Conservation (phyloP, 257 asterid species). For the Nicotiana noctiflora region DNA sequence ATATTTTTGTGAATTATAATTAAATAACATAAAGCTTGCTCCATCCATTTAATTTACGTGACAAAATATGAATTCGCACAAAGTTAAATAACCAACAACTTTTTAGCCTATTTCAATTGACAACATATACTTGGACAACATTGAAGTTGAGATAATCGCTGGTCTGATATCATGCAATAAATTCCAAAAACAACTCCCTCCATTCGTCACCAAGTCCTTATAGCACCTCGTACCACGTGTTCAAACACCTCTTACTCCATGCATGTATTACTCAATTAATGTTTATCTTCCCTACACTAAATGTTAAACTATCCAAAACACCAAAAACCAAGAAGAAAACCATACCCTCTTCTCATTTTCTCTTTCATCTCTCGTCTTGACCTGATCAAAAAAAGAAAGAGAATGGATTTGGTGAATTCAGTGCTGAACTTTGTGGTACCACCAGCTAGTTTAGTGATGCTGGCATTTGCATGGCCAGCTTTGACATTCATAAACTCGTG, state of each 20-base stretch:
- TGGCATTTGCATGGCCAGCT: constrained; percentile 90
- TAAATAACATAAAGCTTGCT: no score
- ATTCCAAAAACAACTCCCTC: background rate
- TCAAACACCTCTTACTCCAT: background rate
- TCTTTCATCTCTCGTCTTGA: background rate
- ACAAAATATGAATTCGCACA: no score
- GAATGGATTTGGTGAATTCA: constrained; percentile 43
- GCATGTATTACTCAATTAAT: background rate
- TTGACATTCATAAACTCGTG: constrained; percentile 59
- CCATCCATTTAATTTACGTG: no score
- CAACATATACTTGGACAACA: no score
- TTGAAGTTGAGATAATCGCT: background rate
- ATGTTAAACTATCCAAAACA: background rate
- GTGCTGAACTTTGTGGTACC: constrained; percentile 64
- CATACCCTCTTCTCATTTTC: background rate
- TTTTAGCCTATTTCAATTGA: no score
- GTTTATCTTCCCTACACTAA: background rate
- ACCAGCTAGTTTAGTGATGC: constrained; percentile 76
- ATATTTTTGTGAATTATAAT: no score
- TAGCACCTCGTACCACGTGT: constrained; percentile 3
- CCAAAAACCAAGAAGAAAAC: background rate
- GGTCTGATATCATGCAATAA: background rate
- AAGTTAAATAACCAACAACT: no score
- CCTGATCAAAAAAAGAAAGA: background rate
- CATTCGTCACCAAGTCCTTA: constrained; percentile 5